phyloP scores from a whole-genome alignment of 179 eudicot genomes.

The Beta corolliflora region DNA sequence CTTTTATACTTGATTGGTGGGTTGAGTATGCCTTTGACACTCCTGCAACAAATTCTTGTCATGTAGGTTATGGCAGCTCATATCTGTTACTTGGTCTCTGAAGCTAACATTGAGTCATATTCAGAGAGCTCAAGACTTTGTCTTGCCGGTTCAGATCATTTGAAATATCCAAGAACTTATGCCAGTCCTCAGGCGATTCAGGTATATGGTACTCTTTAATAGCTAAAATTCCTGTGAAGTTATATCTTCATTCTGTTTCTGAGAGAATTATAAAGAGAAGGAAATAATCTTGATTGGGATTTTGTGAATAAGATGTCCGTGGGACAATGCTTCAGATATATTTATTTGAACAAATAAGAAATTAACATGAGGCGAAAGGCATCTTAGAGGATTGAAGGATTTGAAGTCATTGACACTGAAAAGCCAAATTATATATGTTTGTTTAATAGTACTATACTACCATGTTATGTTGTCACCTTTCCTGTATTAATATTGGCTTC shows the following conservation, averaged over 20 bases:
- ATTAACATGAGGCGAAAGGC: background rate
- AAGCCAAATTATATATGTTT: background rate
- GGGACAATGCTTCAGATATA: background rate
- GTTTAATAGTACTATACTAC: background rate
- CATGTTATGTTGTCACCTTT: too few species aligned
- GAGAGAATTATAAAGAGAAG: background rate
- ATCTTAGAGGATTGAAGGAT: background rate
- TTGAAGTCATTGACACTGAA: background rate
- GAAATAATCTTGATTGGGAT: background rate
- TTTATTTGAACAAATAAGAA: background rate
- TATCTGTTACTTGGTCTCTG: slow-evolving; percentile 85
- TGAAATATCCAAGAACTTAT: slow-evolving; percentile 77
- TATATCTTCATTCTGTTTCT: background rate
- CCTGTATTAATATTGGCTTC: background rate
- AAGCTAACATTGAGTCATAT: slow-evolving; percentile 69
- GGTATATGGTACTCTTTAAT: slow-evolving; percentile 39
- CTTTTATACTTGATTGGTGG: background rate
- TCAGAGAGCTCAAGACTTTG: slow-evolving; percentile 83
- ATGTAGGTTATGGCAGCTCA: slow-evolving; percentile 78
- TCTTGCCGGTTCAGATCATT: slow-evolving; percentile 88
- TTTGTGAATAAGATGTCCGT: background rate
- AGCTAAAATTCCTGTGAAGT: background rate
- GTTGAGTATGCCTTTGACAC: background rate
- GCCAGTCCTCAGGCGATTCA: slow-evolving; percentile 86
- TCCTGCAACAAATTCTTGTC: background rate